phyloP scores from a whole-genome alignment of 768 basidiomycete species.

The Albatrellus ellisii region DNA sequence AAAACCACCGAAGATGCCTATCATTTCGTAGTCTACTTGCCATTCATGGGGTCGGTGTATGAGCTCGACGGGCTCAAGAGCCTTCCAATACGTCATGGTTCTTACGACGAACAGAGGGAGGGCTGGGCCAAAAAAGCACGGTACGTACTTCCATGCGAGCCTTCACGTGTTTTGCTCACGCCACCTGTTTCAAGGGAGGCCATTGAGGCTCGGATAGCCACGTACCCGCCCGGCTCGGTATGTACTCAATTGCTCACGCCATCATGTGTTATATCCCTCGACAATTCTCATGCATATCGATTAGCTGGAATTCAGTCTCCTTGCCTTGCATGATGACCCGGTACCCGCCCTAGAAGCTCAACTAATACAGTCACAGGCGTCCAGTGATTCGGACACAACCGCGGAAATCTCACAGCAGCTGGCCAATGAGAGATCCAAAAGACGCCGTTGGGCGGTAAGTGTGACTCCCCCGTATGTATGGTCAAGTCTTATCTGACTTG shows the following conservation, averaged over 20 bases:
- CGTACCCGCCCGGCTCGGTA: conserved; percentile 83
- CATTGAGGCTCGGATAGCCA: conserved; percentile 79
- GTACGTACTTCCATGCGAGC: conserved; percentile 32
- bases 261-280: background rate
- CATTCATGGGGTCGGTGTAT: conserved; percentile 71
- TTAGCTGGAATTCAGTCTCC: conserved; percentile 85
- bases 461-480: background rate
- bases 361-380: conserved; percentile 34
- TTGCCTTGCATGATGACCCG: conserved; percentile 77
- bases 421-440: conserved; percentile 56
- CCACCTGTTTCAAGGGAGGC: conserved; percentile 39
- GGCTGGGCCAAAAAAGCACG: conserved; percentile 80
- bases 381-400: conserved; percentile 20
- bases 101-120: conserved; percentile 50
- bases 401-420: conserved; percentile 44
- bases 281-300: background rate
- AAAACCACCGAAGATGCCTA: conserved; percentile 74
- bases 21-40: conserved; percentile 93
- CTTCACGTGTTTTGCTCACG: background rate
- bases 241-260: conserved; percentile 19
- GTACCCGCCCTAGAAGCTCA: conserved; percentile 53
- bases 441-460: conserved; percentile 72
- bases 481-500: conserved; percentile 7
- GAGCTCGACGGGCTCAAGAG: conserved; percentile 88
- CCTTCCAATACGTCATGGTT: conserved; percentile 71